phyloP scores from a whole-genome alignment of 768 basidiomycete genomes.

The Lentinula sp. region DNA sequence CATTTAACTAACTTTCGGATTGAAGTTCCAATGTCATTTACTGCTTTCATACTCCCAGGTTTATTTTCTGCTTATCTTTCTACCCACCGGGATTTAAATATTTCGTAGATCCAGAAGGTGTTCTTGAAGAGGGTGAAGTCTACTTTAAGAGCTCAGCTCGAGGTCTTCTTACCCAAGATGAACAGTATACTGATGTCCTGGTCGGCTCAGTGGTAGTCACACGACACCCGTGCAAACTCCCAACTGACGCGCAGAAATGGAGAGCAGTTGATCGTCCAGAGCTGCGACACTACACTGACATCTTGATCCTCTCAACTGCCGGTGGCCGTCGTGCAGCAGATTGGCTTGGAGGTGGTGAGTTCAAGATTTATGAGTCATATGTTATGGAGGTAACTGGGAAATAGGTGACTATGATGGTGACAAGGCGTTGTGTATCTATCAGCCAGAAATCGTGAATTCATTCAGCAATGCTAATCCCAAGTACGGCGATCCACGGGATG shows the following conservation, averaged over 20 bases:
- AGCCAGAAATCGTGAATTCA: constrained; percentile 28
- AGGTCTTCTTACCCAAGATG: constrained; percentile 23
- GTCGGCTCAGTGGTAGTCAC: constrained; percentile 37
- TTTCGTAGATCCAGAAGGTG: constrained; percentile 21
- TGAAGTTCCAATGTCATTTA: constrained; percentile 49
- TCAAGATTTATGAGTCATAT: not conserved
- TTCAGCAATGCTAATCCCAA: constrained; percentile 29
- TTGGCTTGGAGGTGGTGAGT: constrained; percentile 34
- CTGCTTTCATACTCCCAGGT: constrained; percentile 62
- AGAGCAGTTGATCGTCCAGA: constrained; percentile 32
- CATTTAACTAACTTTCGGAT: constrained; percentile 40
- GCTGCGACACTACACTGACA: constrained; percentile 31
- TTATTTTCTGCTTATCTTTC: constrained; percentile 1
- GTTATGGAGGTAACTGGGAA: not conserved
- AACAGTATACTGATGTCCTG: constrained; percentile 27
- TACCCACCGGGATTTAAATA: not conserved
- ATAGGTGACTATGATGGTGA: constrained; percentile 42
- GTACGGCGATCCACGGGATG: constrained; percentile 26
- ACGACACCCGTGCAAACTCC: constrained; percentile 42
- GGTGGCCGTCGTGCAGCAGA: constrained; percentile 34
- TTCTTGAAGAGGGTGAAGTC: constrained; percentile 32
- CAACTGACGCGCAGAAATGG: constrained; percentile 44
- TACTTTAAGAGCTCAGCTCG: constrained; percentile 27
- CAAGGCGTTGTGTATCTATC: constrained; percentile 31
- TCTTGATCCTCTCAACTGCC: constrained; percentile 28